A percentile compares a stretch with the other conserved stretches of the same genome.
Evolutionary conservation across 306 rosid species (phyloP).

Genomic region (Aeschynomene evenia): DNA sequence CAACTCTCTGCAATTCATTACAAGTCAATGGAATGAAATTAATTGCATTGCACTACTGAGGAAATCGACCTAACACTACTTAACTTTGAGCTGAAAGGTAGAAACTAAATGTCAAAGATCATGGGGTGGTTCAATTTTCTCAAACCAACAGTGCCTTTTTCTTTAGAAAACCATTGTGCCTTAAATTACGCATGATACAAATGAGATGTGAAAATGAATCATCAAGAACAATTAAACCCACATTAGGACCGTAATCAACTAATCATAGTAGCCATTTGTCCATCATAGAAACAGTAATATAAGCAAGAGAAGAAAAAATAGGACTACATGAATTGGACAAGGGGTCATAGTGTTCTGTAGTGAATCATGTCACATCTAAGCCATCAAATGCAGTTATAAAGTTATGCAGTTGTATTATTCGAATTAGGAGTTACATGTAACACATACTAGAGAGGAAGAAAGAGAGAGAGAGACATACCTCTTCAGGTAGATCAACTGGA

Average conservation of each 20-base stretch:
- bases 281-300: conserved; percentile 1
- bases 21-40: conserved; percentile 10
- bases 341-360: too few relatives aligned
- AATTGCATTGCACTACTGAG: background rate
- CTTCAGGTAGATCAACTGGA: conserved; percentile 57
- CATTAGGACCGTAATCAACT: background rate
- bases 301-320: conserved; percentile 4
- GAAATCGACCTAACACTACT: conserved; percentile 19
- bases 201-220: conserved; percentile 11
- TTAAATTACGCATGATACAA: background rate
- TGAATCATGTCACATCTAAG: too few relatives aligned
- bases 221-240: background rate
- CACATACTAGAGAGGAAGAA: background rate
- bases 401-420: background rate
- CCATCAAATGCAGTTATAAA: too few relatives aligned
- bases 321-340: background rate
- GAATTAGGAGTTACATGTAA: conserved; percentile 20
- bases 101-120: background rate
- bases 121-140: conserved; percentile 22
- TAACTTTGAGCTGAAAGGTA: background rate
- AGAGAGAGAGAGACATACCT: conserved; percentile 51
- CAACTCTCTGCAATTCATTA: conserved; percentile 49
- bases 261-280: conserved; percentile 7
- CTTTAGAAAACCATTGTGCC: background rate
- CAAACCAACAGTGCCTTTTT: background rate